Conservation (phyloP, 495 filamentous ascomycete species). For the Sphaerosporella brunnea region DNA sequence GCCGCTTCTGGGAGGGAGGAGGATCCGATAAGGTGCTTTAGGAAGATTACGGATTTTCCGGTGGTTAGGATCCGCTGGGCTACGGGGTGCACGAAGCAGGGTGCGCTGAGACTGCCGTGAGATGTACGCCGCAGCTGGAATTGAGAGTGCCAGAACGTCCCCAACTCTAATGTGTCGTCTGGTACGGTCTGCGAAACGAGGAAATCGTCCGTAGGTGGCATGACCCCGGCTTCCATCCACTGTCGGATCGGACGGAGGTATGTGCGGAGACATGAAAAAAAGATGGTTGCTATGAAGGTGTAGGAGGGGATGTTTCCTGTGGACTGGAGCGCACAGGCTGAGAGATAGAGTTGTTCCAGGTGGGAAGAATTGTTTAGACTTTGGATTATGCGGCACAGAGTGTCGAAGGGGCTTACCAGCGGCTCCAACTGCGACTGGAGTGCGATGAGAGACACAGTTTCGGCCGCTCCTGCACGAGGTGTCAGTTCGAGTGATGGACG, state of each 20-base stretch:
- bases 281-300: constrained; percentile 43
- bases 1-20: neutral
- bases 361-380: constrained; percentile 32
- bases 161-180: constrained; percentile 38
- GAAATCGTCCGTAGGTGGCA: constrained; percentile 45
- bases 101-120: constrained; percentile 42
- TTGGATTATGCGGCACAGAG: constrained; percentile 35
- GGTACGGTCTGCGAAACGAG: constrained; percentile 44
- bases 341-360: constrained; percentile 58
- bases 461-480: neutral
- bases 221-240: constrained; percentile 73
- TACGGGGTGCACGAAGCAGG: constrained; percentile 52
- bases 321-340: constrained; percentile 49
- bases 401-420: constrained; percentile 35
- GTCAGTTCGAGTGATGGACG: neutral
- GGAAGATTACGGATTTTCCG: constrained; percentile 72
- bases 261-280: constrained; percentile 66
- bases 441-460: constrained; percentile 34
- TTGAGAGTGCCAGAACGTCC: constrained; percentile 57
- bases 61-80: constrained; percentile 59
- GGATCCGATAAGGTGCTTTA: constrained; percentile 40
- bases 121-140: constrained; percentile 43
- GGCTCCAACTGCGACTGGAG: constrained; percentile 43
- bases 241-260: constrained; percentile 60
- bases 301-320: constrained; percentile 44